Conservation (phyloP, 495 filamentous ascomycete species). For the Trichocladium antarcticum region DNA sequence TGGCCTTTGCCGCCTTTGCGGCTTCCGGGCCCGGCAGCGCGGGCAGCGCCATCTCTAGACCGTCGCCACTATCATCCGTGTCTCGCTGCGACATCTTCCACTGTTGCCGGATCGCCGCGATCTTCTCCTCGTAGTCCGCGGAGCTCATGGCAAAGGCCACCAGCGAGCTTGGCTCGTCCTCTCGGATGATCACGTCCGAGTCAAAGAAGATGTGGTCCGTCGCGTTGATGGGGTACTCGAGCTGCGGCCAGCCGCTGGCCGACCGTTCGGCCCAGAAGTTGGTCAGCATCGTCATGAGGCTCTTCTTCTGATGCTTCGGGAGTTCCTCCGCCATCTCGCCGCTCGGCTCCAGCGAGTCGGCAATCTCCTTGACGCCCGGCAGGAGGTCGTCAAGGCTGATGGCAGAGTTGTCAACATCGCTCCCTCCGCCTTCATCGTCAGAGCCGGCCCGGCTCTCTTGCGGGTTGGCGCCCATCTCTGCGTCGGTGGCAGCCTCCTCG, state of each 20-base stretch:
- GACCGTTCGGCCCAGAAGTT: slow-evolving; percentile 98
- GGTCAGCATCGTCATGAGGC: slow-evolving; percentile 84
- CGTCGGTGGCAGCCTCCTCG: slow-evolving; percentile 36
- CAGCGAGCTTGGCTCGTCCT: slow-evolving; percentile 93
- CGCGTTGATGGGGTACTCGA: slow-evolving; percentile 83
- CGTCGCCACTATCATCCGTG: slow-evolving; percentile 25
- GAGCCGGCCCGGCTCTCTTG: slow-evolving; percentile 46
- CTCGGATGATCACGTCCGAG: slow-evolving; percentile 92
- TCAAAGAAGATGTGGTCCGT: slow-evolving; percentile 94
- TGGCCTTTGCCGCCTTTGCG: slow-evolving; percentile 23
- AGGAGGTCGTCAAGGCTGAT: slow-evolving; percentile 49
- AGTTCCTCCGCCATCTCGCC: slow-evolving; percentile 60
- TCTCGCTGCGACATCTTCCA: slow-evolving; percentile 30
- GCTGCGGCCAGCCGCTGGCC: slow-evolving; percentile 84
- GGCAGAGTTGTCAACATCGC: slow-evolving; percentile 53
- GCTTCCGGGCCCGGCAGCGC: slow-evolving; percentile 9
- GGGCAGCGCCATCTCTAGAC: slow-evolving; percentile 19
- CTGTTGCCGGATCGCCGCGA: slow-evolving; percentile 56
- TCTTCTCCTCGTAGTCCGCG: slow-evolving; percentile 70
- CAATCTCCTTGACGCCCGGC: slow-evolving; percentile 41
- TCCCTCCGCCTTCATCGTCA: slow-evolving; percentile 59
- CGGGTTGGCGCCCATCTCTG: slow-evolving; percentile 40
- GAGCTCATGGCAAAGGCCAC: slow-evolving; percentile 86
- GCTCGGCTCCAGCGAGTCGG: slow-evolving; percentile 53
- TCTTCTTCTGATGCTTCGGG: slow-evolving; percentile 81